These are phyloP conservation scores for Thermomucor indicae-seudaticae DNA, from an alignment of 371 early-diverging fungal genomes.

Conservation along the genomic window DNA sequence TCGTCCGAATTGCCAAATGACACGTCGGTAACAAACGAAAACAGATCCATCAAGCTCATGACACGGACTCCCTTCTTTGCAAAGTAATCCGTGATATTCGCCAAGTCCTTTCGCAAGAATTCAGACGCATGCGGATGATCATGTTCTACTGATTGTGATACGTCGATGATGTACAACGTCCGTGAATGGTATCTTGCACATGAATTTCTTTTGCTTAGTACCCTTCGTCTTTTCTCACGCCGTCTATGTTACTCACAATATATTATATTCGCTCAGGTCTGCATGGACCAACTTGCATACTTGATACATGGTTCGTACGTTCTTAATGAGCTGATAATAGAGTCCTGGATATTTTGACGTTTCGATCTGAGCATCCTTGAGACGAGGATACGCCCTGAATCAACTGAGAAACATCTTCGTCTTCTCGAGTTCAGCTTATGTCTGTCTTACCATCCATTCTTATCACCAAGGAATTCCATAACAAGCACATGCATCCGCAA, in stretches of 20 bases:
- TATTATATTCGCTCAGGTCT: constrained; percentile 99
- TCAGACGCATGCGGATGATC: constrained; percentile 99
- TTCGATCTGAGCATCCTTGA: constrained; percentile 91
- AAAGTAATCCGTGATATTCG: constrained; percentile 97
- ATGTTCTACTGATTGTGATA: constrained; percentile 99
- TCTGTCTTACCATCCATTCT: constrained; percentile 73
- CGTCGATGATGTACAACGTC: constrained; percentile 94
- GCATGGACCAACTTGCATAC: constrained; percentile 97
- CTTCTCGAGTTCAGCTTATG: too few relatives aligned
- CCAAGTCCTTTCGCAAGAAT: constrained; percentile 95
- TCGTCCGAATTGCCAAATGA: constrained; percentile 57
- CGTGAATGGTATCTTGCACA: constrained; percentile 69
- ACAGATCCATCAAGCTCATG: constrained; percentile 83
- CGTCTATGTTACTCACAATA: constrained; percentile 77
- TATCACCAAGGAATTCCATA: constrained; percentile 95
- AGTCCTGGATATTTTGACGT: constrained; percentile 67
- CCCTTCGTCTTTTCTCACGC: too few relatives aligned
- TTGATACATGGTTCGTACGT: constrained; percentile 94
- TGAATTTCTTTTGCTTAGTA: neutral
- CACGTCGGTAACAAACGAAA: constrained; percentile 83
- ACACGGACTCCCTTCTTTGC: constrained; percentile 74
- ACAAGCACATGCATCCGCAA: constrained; percentile 96
- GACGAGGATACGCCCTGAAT: constrained; percentile 80
- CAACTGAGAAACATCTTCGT: neutral
- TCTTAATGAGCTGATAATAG: constrained; percentile 86